Conservation (phyloP, 2,329 filamentous ascomycete genomes). For the Clonostachys rhizophaga region DNA sequence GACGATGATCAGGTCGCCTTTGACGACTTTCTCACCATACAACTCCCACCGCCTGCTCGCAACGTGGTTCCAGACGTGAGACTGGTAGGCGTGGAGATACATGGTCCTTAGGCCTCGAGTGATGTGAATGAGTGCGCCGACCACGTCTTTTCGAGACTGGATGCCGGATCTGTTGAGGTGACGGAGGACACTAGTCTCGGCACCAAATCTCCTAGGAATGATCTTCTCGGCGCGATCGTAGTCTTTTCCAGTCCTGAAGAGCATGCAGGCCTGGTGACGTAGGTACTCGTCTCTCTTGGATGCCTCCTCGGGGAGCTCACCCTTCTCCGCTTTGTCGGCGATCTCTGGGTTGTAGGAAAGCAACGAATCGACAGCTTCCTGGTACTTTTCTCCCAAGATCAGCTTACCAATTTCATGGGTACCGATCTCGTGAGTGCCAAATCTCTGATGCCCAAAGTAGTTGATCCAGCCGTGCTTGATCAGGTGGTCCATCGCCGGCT, state of each 20-base stretch:
- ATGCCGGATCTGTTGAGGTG: constrained; percentile 56
- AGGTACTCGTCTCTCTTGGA: constrained; percentile 71
- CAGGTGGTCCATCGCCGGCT: constrained; percentile 61
- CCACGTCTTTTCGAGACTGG: constrained; percentile 60
- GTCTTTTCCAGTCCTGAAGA: constrained; percentile 62
- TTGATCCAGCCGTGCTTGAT: constrained; percentile 83
- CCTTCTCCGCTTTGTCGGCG: constrained; percentile 36
- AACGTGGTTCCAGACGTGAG: constrained; percentile 86
- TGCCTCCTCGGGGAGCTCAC: constrained; percentile 31
- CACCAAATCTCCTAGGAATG: constrained; percentile 77
- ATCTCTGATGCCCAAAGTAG: constrained; percentile 96
- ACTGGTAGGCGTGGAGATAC: constrained; percentile 97
- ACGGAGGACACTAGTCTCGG: constrained; percentile 73
- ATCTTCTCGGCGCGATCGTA: constrained; percentile 55
- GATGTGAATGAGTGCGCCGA: constrained; percentile 76
- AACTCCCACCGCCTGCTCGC: constrained; percentile 76
- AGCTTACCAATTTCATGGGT: constrained; percentile 83
- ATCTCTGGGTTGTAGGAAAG: constrained; percentile 66
- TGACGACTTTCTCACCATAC: constrained; percentile 69
- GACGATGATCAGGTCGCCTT: constrained; percentile 77
- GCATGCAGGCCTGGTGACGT: constrained; percentile 73
- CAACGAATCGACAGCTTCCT: constrained; percentile 74
- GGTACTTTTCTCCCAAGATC: constrained; percentile 77
- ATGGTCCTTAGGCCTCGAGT: constrained; percentile 80
- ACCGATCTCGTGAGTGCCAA: constrained; percentile 81